Conservation (phyloP, 805 yeast species). For the Sugiyamaella valdiviana region DNA sequence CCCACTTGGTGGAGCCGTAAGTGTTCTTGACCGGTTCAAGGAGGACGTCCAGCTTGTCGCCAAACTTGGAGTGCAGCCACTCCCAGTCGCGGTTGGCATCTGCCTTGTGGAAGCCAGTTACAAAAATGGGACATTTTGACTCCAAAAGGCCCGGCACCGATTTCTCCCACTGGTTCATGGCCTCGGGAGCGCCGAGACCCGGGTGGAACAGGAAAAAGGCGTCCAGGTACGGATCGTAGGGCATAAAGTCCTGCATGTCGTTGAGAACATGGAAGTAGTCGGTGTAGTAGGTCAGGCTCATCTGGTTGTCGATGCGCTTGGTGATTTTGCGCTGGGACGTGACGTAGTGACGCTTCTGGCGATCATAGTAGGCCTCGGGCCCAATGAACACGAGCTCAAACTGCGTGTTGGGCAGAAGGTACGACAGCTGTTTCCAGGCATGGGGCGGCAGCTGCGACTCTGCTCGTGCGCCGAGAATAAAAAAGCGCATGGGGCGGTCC, state of each 20-base stretch:
- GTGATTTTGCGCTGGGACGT: slow-evolving; percentile 47
- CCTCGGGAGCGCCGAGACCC: slow-evolving; percentile 79
- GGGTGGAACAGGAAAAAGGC: slow-evolving; percentile 94
- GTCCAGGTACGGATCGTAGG: slow-evolving; percentile 95
- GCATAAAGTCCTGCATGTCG: slow-evolving; percentile 91
- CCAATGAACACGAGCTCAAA: slow-evolving; percentile 91
- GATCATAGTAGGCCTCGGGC: slow-evolving; percentile 81
- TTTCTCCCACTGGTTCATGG: slow-evolving; percentile 74
- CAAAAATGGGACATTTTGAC: slow-evolving; percentile 85
- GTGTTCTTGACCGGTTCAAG: slow-evolving; percentile 66
- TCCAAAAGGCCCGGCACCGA: slow-evolving; percentile 82
- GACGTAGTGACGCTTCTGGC: slow-evolving; percentile 56
- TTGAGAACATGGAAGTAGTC: slow-evolving; percentile 87
- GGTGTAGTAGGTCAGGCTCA: slow-evolving; percentile 77
- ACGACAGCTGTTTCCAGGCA: slow-evolving; percentile 91
- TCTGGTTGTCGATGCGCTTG: slow-evolving; percentile 64
- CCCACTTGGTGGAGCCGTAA: slow-evolving; percentile 89
- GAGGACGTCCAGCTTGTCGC: slow-evolving; percentile 73
- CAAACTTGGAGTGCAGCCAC: slow-evolving; percentile 61
- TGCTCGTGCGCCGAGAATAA: slow-evolving; percentile 85
- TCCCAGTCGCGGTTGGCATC: slow-evolving; percentile 66
- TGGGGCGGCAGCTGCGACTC: slow-evolving; percentile 91
- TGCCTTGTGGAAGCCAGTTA: slow-evolving; percentile 79
- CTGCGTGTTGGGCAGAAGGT: slow-evolving; percentile 71
- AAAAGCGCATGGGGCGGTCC: slow-evolving; percentile 84